Base-by-base conservation (phyloP, 306 rosid genomes). In the Rubus idaeus region DNA sequence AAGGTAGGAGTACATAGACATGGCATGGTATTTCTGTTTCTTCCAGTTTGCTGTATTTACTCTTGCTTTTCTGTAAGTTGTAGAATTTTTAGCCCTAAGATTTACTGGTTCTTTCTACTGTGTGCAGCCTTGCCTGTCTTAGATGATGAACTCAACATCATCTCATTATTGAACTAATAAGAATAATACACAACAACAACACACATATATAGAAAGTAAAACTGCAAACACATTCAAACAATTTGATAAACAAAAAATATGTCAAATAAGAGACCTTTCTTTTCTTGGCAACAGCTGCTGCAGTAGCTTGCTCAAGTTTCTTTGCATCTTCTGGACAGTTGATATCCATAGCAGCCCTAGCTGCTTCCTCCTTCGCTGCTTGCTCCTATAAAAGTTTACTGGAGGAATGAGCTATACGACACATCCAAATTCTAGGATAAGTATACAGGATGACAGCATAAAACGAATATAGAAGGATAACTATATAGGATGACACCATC, bases 361-460 rank as follows among this genome's bases (percentile, higher is more conserved):
- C 68, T 35, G 68, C 68, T 37, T 62, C 68, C 68, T 62, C 68
- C 68, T 62, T 62, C 4, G 65, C 76, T n/a, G 77, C 77, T 73
- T 73, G 67, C 67, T 73, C 77, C 77, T 73, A 18, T 30, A 55
- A 41, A 73, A 73, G 3, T 71, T 53, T 53, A 71, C 49, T 39
- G 65, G 50, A 55, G 23, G 16, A 71, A 23, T 53, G n/a, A 71
- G 50, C 18, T 51, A 17, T 71, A 18, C 21, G 23, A 51, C 1
- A 51, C 41, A 62, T 26, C 10, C 8, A 60, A 6, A n/a, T 16
- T 21, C 1, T 5, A 35, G 23, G 70, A 40, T 65, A 39, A 39
- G 10, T 17, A 72, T 2, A 5, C 6, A n/a, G 12, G 76, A 53
- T 53, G 39, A 39, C 64, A 53, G 14, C 50, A 39, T 42, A 42